Percentiles rank a stretch among this genome's conserved stretches.
phyloP scores from a whole-genome alignment of 805 yeast species.

The Yamadazyma endophytica region DNA sequence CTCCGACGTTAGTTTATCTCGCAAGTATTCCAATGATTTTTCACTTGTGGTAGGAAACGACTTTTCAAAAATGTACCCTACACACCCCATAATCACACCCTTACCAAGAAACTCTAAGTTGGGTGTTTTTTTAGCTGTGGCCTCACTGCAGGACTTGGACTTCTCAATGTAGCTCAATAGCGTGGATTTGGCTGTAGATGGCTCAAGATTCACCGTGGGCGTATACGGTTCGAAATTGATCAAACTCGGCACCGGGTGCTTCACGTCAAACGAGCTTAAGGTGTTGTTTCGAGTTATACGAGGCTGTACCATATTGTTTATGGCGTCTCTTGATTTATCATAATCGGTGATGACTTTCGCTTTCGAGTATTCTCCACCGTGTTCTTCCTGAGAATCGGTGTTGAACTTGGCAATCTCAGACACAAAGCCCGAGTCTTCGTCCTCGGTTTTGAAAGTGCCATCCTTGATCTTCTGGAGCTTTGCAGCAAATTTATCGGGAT shows the following conservation, averaged over 20 bases:
- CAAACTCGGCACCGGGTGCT: neutral
- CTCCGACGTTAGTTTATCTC: conserved; percentile 40
- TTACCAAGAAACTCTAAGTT: conserved; percentile 58
- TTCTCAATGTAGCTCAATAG: conserved; percentile 45
- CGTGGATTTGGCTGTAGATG: neutral
- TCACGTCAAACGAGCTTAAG: neutral
- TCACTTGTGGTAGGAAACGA: conserved; percentile 52
- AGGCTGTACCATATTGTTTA: conserved; percentile 45
- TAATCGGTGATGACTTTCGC: conserved; percentile 21
- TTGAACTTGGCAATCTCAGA: conserved; percentile 32
- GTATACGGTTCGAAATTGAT: conserved; percentile 3
- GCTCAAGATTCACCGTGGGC: neutral
- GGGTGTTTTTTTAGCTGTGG: conserved; percentile 31
- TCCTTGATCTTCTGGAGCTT: conserved; percentile 2
- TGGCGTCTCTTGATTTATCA: conserved; percentile 44
- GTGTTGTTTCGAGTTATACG: conserved; percentile 10
- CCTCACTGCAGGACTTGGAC: conserved; percentile 58
- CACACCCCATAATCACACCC: conserved; percentile 48
- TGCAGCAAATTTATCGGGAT: conserved; percentile 5
- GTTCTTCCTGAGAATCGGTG: conserved; percentile 31
- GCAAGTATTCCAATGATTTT: conserved; percentile 51
- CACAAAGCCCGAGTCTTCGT: conserved; percentile 16
- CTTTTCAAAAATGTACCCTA: conserved; percentile 60
- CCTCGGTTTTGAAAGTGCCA: neutral
- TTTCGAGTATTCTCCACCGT: conserved; percentile 30